A percentile compares a stretch with the other conserved stretches of the same genome.
Conservation (phyloP, 192 early-diverging fungal genomes). For the Geranomyces michiganensis region DNA sequence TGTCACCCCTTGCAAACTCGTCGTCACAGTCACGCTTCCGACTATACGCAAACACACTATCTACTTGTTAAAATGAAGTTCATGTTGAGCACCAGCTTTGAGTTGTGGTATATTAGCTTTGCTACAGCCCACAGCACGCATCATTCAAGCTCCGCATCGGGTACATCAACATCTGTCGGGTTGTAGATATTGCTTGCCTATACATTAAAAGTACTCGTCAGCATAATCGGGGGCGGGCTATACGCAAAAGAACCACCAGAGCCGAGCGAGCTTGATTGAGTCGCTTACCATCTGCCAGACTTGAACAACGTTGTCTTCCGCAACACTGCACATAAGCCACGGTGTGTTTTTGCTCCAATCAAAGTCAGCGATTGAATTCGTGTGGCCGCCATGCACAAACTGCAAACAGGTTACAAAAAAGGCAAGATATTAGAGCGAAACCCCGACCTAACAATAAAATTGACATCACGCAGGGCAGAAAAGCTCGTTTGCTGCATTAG, state of each 20-base stretch:
- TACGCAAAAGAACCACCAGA: too few species aligned
- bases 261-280: too few species aligned
- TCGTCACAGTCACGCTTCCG: too few species aligned
- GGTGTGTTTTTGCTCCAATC: slow-evolving; percentile 92
- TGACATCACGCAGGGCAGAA: too few species aligned
- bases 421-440: slow-evolving; percentile 2
- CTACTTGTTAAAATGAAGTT: too few species aligned
- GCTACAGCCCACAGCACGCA: too few species aligned
- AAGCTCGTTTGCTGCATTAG: too few species aligned
- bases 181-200: slow-evolving; percentile 26
- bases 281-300: slow-evolving; percentile 97
- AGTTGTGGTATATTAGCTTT: too few species aligned
- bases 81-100: too few species aligned
- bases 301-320: slow-evolving; percentile 97
- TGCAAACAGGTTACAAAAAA: slow-evolving; percentile 24
- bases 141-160: slow-evolving; percentile 22
- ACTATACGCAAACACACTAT: too few species aligned
- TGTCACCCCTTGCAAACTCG: too few species aligned
- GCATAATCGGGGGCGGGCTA: too few species aligned
- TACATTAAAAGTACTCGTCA: not conserved
- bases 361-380: slow-evolving; percentile 94
- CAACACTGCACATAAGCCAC: slow-evolving; percentile 92
- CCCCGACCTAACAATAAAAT: not conserved
- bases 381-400: slow-evolving; percentile 99
- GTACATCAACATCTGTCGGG: slow-evolving; percentile 17